Base-by-base conservation (phyloP, 768 basidiomycete genomes). In the Tephrocybe sp. region DNA sequence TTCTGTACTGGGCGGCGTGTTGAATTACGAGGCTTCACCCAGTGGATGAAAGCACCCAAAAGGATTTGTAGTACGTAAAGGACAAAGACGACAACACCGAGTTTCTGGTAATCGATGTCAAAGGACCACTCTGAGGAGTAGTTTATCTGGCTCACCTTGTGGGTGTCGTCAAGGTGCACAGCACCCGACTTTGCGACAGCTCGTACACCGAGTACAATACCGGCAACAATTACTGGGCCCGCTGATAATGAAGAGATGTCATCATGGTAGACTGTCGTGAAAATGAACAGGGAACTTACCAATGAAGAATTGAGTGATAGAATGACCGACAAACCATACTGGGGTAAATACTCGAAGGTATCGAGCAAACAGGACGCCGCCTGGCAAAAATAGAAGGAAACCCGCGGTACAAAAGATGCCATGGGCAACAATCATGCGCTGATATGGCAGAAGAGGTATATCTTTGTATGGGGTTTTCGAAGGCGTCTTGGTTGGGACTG, bases 301-400 rank as follows among this genome's bases (percentile, higher is more conserved):
- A 25, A 82, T 22, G 13, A 57, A 66, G 45, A 80, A 76, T 57
- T 82, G 80, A 25, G 72, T 51, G 35, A 76, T 64, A 70, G 71
- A 75, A 57, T 86, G 83, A 21, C 69, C 72, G 13, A 64, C 69
- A 63, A 79, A 83, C 83, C 83, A 86, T 6, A 58, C 63, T 1
- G 67, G 63, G 5, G 66, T 69, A 54, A 76, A 74, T 0, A 77
- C 82, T 48, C 83, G 67, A 30, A 76, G 63, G 55, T 75, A 79
- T 30, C 83, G 71, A n/a, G 80, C 79, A 25, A 82, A 48, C 11
- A 86, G 65, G 0, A 72, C 76, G 12, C 82, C 83, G 24, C 66
- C 56, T 5, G 83, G 83, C 8, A 84, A 65, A 43, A 84, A 60
- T 9, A 83, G 36, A 36, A 83, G 63, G 53, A 83, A 82, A 6